Evolutionary conservation across 495 filamentous ascomycete species (phyloP).

Genomic region (Paragyromitra xinjiangensis): DNA sequence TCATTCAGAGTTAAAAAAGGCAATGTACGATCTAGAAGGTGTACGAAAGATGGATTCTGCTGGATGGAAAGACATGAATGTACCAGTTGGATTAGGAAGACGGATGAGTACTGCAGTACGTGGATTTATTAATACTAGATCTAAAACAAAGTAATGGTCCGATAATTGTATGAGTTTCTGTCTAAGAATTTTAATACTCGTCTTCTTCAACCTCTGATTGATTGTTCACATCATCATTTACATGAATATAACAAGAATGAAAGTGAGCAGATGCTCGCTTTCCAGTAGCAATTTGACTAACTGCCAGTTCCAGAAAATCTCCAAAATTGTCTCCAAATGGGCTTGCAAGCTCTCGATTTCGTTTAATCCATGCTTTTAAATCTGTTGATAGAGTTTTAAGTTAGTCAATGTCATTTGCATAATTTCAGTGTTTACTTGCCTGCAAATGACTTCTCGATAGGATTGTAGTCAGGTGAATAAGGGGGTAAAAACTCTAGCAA

Average conservation of each 20-base stretch:
- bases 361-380: background rate
- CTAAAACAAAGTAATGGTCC: background rate
- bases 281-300: background rate
- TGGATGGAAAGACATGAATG: background rate
- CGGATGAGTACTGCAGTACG: background rate
- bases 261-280: background rate
- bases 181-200: background rate
- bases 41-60: background rate
- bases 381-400: background rate
- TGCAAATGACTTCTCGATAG: constrained; percentile 3
- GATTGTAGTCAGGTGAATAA: background rate
- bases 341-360: background rate
- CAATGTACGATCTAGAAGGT: background rate
- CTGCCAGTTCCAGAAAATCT: background rate
- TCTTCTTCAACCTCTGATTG: background rate
- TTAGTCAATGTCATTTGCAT: background rate
- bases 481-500: background rate
- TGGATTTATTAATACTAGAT: background rate
- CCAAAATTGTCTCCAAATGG: background rate
- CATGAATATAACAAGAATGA: background rate
- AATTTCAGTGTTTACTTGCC: background rate
- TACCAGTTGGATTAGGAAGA: background rate
- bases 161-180: background rate
- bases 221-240: background rate
- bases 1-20: background rate